Percentiles rank a stretch among this genome's conserved stretches.
These are phyloP conservation scores for Venturia oleaginea DNA, from an alignment of 2,329 filamentous ascomycete genomes.

Conservation along the genomic window DNA sequence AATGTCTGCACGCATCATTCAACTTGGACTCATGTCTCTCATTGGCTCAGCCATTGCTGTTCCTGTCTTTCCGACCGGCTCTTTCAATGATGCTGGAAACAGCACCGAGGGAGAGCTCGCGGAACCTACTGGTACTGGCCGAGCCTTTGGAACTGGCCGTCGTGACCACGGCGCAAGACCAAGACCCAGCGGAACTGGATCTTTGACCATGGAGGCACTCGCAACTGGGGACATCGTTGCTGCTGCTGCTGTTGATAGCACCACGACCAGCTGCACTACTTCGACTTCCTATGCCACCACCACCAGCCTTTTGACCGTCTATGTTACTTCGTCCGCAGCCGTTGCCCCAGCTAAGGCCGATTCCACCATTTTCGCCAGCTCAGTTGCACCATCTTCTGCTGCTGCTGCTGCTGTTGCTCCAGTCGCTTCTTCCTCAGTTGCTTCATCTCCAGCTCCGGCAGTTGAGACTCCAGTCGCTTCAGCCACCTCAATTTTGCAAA, in stretches of 20 bases:
- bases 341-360: neutral
- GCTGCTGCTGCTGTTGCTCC: neutral
- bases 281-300: neutral
- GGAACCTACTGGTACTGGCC: neutral
- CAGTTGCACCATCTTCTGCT: neutral
- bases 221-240: neutral
- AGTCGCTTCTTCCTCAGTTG: neutral
- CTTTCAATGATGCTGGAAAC: constrained; percentile 3
- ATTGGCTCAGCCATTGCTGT: constrained; percentile 31
- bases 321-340: neutral
- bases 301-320: constrained; percentile 2
- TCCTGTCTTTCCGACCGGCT: constrained; percentile 17
- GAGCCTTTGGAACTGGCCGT: neutral
- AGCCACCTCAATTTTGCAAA: neutral
- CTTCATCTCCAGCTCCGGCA: neutral
- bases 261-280: neutral
- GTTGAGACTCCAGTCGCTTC: neutral
- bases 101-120: neutral
- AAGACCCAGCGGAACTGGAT: neutral
- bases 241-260: neutral
- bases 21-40: constrained; percentile 36
- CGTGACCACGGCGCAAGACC: neutral
- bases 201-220: neutral
- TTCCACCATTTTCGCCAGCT: constrained; percentile 2
- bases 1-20: constrained; percentile 28